A percentile compares a stretch with the other conserved stretches of the same genome.
phyloP scores from a whole-genome alignment of 768 basidiomycete genomes.

The Clitopilus passeckerianus region DNA sequence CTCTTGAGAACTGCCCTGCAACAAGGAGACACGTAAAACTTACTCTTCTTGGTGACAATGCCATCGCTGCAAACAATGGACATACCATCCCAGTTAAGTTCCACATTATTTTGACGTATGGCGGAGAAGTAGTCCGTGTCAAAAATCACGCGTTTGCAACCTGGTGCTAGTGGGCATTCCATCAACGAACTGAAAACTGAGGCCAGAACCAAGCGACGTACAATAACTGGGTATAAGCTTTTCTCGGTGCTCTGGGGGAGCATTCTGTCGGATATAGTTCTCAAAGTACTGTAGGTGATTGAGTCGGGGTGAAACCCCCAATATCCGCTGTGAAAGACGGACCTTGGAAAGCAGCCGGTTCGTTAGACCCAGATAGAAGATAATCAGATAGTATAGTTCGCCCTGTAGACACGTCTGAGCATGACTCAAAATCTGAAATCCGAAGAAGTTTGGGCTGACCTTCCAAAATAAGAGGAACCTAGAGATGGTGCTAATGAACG shows the following conservation, averaged over 20 bases:
- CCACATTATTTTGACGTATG: constrained; percentile 41
- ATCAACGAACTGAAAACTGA: background rate
- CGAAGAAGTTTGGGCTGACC: constrained; percentile 3
- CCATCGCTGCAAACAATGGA: constrained; percentile 33
- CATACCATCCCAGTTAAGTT: constrained; percentile 35
- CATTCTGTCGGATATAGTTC: constrained; percentile 29
- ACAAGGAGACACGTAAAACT: background rate
- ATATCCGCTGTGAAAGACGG: background rate
- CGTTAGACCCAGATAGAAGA: constrained; percentile 8
- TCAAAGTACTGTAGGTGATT: background rate
- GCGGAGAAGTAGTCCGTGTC: constrained; percentile 41
- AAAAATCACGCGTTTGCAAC: constrained; percentile 51
- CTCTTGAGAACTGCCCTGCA: background rate
- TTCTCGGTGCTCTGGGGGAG: constrained; percentile 41
- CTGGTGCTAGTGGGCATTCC: constrained; percentile 26
- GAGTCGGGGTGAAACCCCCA: background rate
- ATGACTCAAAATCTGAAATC: background rate
- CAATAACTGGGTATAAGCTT: constrained; percentile 46
- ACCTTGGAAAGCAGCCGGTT: constrained; percentile 7
- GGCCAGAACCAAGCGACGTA: constrained; percentile 15
- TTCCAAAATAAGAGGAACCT: constrained; percentile 14
- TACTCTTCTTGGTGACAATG: constrained; percentile 34
- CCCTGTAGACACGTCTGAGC: background rate
- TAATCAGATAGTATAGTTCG: constrained; percentile 5
- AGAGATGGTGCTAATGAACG: constrained; percentile 26